Conservation (phyloP, 2,329 filamentous ascomycete genomes). For the Arthrinium puccinioides region DNA sequence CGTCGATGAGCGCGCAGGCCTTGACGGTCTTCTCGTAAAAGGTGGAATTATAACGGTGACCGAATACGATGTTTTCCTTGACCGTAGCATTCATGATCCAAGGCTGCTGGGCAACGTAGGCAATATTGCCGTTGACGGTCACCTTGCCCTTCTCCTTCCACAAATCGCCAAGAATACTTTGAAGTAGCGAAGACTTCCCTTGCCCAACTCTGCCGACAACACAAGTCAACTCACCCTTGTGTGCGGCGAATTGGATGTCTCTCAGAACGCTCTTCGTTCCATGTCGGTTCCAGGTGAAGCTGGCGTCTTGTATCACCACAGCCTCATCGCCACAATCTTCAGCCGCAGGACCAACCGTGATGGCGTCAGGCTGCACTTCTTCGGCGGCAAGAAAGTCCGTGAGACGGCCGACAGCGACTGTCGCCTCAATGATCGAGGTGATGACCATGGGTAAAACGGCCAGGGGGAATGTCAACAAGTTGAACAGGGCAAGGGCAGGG, state of each 20-base stretch:
- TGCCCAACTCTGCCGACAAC: slow-evolving; percentile 90
- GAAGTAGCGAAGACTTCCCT: slow-evolving; percentile 89
- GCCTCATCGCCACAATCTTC: slow-evolving; percentile 78
- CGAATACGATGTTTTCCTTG: slow-evolving; percentile 94
- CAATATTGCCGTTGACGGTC: slow-evolving; percentile 70
- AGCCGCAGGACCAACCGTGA: slow-evolving; percentile 61
- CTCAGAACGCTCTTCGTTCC: slow-evolving; percentile 64
- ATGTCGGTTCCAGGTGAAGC: slow-evolving; percentile 92
- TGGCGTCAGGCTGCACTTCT: slow-evolving; percentile 81
- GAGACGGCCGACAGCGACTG: slow-evolving; percentile 82
- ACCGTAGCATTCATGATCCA: slow-evolving; percentile 99
- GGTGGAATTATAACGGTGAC: slow-evolving; percentile 83
- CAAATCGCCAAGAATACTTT: slow-evolving; percentile 81
- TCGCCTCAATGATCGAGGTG: slow-evolving; percentile 89
- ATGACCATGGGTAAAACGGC: slow-evolving; percentile 97
- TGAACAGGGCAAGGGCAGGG: slow-evolving; percentile 85
- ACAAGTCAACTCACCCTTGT: slow-evolving; percentile 89
- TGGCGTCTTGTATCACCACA: slow-evolving; percentile 73
- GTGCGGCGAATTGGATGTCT: slow-evolving; percentile 80
- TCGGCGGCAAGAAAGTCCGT: slow-evolving; percentile 81
- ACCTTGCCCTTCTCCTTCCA: slow-evolving; percentile 86
- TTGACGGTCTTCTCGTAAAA: slow-evolving; percentile 93
- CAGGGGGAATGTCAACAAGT: slow-evolving; percentile 89
- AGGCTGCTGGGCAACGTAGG: slow-evolving; percentile 86
- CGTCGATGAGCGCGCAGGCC: slow-evolving; percentile 83